A percentile compares a stretch with the other conserved stretches of the same genome.
phyloP scores from a whole-genome alignment of 768 basidiomycete species.

The Ramaria sp. region DNA sequence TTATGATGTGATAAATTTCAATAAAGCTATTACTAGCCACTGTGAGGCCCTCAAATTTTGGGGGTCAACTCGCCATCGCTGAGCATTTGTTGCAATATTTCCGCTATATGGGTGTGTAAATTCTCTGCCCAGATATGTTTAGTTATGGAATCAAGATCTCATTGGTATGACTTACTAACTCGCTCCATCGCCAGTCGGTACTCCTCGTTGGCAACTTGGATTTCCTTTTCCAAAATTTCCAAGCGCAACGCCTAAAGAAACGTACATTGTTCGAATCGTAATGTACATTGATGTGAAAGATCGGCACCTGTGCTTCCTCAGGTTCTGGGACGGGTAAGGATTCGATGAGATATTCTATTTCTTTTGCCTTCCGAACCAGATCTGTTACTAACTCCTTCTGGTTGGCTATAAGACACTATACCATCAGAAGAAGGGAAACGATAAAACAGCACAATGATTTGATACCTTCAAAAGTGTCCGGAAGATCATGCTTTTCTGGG shows the following conservation, averaged over 20 bases:
- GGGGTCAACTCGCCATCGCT: slow-evolving; percentile 33
- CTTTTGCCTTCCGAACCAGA: slow-evolving; percentile 78
- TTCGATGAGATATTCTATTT: slow-evolving; percentile 76
- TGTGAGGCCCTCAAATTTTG: neutral
- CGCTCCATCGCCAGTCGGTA: slow-evolving; percentile 62
- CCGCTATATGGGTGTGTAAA: slow-evolving; percentile 49
- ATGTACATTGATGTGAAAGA: neutral
- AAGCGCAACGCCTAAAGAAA: slow-evolving; percentile 51
- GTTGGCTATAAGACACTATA: slow-evolving; percentile 41
- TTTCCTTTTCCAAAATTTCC: slow-evolving; percentile 54
- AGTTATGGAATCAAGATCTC: neutral
- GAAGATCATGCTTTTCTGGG: slow-evolving; percentile 57
- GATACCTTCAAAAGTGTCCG: slow-evolving; percentile 67
- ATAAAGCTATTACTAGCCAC: too few species aligned
- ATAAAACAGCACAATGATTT: neutral
- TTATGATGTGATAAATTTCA: too few species aligned
- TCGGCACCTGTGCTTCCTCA: slow-evolving; percentile 59
- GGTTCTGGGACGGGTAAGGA: slow-evolving; percentile 69
- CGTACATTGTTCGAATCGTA: slow-evolving; percentile 3
- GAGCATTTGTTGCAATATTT: slow-evolving; percentile 46
- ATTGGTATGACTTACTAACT: slow-evolving; percentile 46
- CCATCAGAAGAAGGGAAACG: neutral
- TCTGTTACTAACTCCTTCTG: slow-evolving; percentile 77
- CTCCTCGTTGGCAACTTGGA: slow-evolving; percentile 63
- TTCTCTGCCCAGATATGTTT: slow-evolving; percentile 28